Base-by-base conservation (phyloP, 2,329 filamentous ascomycete species). In the Graphilbum fragrans region DNA sequence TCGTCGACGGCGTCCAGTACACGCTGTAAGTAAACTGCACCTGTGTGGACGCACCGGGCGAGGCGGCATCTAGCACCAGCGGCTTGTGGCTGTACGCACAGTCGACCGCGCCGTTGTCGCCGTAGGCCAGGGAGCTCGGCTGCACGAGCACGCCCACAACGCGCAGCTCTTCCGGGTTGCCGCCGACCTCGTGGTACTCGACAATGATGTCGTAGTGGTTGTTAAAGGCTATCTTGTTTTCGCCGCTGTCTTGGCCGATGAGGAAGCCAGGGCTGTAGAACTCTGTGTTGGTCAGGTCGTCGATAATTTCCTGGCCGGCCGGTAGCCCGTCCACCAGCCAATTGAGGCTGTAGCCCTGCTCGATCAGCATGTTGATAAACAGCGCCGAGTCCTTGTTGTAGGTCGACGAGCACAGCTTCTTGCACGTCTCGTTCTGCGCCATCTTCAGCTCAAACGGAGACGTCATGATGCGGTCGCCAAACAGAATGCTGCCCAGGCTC, bases 191-290 rank as follows among this genome's bases (percentile, higher is more conserved):
- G 58, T 98, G 92, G 56, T 94, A 96, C 53, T 98, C 90, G 54
- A 98, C 75, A 38, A 81, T 61, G 52, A 98, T 95, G 52, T 96
- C 83, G 64, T 93, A 96, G 61, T 98, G 92, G 60, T 95, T 98
- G 68, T 95, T 86, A 57, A 98, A 70, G 9, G 39, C 41, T 27
- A 47, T 47, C n/a, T 21, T 60, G 33, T 80, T 68, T 27, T 71
- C 70, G 35, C 73, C 68, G n/a, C 35, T 64, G 37, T 67, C 59
- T 40, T 62, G 55, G 18, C 87, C 87, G 41, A 96, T 69, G 41
- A 85, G 71, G 61, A 98, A 98, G 1, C 92, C 92, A 12, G 90
- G 86, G 57, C 80, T 93, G 62, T 94, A 94, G 57, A 93, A 95
- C 38, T 80, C 76, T 14, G 80, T 80, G 27, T 80, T 72, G 2